Evolutionary conservation across 306 rosid species (phyloP).

Genomic region (Geum urbanum): DNA sequence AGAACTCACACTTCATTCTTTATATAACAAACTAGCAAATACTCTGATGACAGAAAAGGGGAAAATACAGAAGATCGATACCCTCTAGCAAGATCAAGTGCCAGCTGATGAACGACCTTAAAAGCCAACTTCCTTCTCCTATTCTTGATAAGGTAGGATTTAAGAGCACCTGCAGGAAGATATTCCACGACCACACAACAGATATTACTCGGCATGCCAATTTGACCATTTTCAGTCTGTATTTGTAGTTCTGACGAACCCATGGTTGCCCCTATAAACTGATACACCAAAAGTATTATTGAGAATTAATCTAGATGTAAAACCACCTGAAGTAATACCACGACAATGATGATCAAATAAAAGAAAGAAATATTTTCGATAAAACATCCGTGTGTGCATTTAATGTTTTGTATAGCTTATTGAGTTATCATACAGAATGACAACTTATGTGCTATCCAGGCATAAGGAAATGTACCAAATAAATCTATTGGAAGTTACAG

Average conservation of each 20-base stretch:
- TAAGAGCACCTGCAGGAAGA: constrained; percentile 82
- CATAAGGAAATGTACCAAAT: neutral
- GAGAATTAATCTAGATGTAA: neutral
- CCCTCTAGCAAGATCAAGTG: constrained; percentile 98
- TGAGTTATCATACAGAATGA: neutral
- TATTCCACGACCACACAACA: constrained; percentile 97
- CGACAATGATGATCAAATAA: neutral
- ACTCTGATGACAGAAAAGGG: neutral
- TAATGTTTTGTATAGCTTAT: constrained; percentile 6
- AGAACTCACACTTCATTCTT: constrained; percentile 2
- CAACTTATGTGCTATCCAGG: neutral
- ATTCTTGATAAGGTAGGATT: constrained; percentile 82
- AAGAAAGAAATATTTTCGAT: neutral
- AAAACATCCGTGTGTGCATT: neutral
- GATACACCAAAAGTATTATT: constrained; percentile 17
- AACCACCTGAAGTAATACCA: neutral
- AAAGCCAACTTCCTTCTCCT: constrained; percentile 90
- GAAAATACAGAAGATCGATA: constrained; percentile 26
- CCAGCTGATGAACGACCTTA: constrained; percentile 85
- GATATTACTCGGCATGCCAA: constrained; percentile 85
- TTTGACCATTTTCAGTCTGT: constrained; percentile 81
- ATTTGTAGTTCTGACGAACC: constrained; percentile 82
- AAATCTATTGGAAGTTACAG: neutral
- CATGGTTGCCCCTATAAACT: constrained; percentile 98
- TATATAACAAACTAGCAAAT: constrained; percentile 23